phyloP scores from a whole-genome alignment of 1,284 basidiomycete genomes.

The Coriolopsis trogii region DNA sequence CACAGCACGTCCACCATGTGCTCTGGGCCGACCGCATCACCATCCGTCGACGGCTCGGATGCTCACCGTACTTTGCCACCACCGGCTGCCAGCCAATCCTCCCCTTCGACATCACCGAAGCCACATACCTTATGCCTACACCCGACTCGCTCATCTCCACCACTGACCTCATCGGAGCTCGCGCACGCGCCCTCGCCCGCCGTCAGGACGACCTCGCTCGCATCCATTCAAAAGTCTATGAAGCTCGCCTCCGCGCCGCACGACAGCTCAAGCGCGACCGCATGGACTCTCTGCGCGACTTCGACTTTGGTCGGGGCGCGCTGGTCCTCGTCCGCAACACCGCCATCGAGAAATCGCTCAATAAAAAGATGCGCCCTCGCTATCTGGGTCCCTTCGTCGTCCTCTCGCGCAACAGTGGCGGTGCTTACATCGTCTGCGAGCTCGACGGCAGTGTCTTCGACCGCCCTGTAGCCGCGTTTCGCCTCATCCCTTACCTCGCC shows the following conservation, averaged over 20 bases:
- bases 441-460: constrained; percentile 36
- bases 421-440: constrained; percentile 37
- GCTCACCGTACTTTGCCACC: constrained; percentile 40
- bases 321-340: constrained; percentile 42
- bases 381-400: constrained; percentile 37
- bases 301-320: constrained; percentile 37
- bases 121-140: constrained; percentile 37
- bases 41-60: constrained; percentile 30
- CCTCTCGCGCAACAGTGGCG: constrained; percentile 30
- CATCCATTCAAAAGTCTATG: constrained; percentile 24
- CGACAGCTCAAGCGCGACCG: constrained; percentile 28
- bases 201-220: constrained; percentile 9
- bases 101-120: constrained; percentile 43
- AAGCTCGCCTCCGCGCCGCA: constrained; percentile 24
- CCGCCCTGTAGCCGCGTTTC: constrained; percentile 33
- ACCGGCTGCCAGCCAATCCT: constrained; percentile 42
- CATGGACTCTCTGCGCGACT: constrained; percentile 31
- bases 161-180: constrained; percentile 19
- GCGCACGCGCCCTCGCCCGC: constrained; percentile 34
- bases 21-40: constrained; percentile 48
- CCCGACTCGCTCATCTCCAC: constrained; percentile 28
- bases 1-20: constrained; percentile 26
- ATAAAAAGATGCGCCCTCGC: constrained; percentile 33
- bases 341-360: constrained; percentile 36
- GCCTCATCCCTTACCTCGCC: constrained; percentile 37